Percentiles rank a stretch among this genome's conserved stretches.
phyloP scores from a whole-genome alignment of 257 asterid species.

The Solanum paucissectum region DNA sequence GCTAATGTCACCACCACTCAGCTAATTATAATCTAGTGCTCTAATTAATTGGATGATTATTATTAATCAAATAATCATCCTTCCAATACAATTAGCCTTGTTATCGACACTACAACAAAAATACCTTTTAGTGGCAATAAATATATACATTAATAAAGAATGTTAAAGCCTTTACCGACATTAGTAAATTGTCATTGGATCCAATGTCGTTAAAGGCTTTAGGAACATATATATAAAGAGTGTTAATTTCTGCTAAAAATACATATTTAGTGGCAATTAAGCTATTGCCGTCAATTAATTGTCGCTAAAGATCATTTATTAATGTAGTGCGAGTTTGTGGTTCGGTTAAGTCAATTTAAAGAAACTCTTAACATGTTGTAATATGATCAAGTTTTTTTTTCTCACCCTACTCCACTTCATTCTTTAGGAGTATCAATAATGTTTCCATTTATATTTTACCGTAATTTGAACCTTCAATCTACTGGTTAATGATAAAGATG shows the following conservation, averaged over 20 bases:
- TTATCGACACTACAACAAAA: too few species aligned
- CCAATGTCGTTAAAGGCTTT: too few species aligned
- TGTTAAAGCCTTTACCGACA: too few species aligned
- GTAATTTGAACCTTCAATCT: neutral
- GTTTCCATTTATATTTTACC: too few species aligned
- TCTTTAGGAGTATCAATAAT: neutral
- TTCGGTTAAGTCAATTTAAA: neutral
- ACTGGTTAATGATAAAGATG: neutral
- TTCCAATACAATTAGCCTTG: neutral
- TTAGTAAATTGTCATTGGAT: too few species aligned
- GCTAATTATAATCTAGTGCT: neutral
- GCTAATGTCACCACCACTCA: neutral
- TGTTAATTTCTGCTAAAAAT: too few species aligned
- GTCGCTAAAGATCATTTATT: too few species aligned
- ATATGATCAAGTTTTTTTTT: neutral
- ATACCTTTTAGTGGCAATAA: too few species aligned
- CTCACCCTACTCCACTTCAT: neutral
- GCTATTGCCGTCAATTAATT: too few species aligned
- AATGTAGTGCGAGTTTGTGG: neutral
- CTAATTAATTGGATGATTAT: neutral
- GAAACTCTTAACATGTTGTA: neutral
- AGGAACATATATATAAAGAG: too few species aligned
- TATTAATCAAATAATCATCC: neutral
- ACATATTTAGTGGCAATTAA: too few species aligned
- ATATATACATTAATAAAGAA: too few species aligned